A percentile compares a stretch with the other conserved stretches of the same genome.
Evolutionary conservation across 2,329 filamentous ascomycete species (phyloP).

Genomic region (Aspergillus brasiliensis): DNA sequence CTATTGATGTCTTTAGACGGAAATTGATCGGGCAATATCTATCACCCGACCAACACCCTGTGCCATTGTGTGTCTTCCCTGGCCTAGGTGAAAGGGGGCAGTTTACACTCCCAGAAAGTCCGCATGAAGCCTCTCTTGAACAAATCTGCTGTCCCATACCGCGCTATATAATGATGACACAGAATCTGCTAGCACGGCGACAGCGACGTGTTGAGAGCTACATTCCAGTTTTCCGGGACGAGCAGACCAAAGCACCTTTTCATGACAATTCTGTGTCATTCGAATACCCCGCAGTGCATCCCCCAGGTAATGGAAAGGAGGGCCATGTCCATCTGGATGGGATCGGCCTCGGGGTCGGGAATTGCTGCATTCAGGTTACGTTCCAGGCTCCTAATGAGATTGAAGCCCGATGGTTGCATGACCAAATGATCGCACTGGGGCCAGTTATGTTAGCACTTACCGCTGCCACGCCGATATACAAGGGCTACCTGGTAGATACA

Average conservation of each 20-base stretch:
- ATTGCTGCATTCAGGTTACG: conserved; percentile 22
- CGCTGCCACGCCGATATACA: conserved; percentile 22
- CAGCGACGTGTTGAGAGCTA: conserved; percentile 1
- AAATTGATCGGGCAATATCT: conserved; percentile 13
- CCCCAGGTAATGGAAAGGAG: conserved; percentile 1
- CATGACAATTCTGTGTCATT: conserved; percentile 1
- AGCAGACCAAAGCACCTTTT: background rate
- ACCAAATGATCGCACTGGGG: conserved; percentile 21
- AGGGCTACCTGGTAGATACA: conserved; percentile 21
- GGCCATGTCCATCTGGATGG: conserved; percentile 17
- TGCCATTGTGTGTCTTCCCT: background rate
- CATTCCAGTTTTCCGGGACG: background rate
- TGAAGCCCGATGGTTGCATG: conserved; percentile 23
- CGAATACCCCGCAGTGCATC: background rate
- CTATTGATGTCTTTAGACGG: background rate
- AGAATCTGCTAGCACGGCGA: background rate
- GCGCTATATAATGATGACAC: conserved; percentile 1
- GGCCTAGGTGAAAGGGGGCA: background rate
- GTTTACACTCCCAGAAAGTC: background rate
- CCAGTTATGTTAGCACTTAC: conserved; percentile 23
- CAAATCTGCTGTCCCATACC: background rate
- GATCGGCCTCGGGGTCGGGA: conserved; percentile 14
- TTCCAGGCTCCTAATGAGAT: conserved; percentile 19
- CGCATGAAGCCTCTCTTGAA: background rate
- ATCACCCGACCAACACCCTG: conserved; percentile 2